These are phyloP conservation scores for Cercophora samala DNA, from an alignment of 495 filamentous ascomycete genomes.

Conservation along the genomic window DNA sequence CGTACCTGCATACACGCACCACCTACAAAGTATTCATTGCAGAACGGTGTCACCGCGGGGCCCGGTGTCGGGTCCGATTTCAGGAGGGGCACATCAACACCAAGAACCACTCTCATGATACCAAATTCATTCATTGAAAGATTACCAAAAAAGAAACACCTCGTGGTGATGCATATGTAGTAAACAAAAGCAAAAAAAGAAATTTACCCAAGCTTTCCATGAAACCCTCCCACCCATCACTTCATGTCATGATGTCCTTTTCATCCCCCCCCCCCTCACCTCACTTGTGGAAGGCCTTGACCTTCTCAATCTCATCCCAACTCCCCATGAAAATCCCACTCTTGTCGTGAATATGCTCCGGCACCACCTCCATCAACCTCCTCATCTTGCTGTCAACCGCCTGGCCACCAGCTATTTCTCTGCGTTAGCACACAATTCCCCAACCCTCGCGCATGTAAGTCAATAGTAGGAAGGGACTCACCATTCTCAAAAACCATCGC, in stretches of 20 bases:
- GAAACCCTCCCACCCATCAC: too few relatives aligned
- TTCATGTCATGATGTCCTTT: constrained; percentile 5
- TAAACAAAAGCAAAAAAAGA: not conserved
- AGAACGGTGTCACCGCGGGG: not conserved
- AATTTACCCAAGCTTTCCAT: not conserved
- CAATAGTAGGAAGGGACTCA: constrained; percentile 42
- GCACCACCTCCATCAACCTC: constrained; percentile 84
- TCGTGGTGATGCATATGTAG: not conserved
- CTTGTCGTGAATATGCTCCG: constrained; percentile 91
- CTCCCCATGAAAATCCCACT: constrained; percentile 96
- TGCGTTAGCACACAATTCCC: too few relatives aligned
- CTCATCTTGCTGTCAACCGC: constrained; percentile 85
- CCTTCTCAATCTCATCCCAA: constrained; percentile 91
- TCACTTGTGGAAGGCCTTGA: constrained; percentile 63
- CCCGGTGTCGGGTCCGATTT: not conserved
- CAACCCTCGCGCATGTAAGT: too few relatives aligned
- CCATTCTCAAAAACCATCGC: constrained; percentile 98
- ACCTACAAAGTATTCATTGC: not conserved
- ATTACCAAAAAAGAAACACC: constrained; percentile 4
- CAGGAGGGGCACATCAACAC: not conserved
- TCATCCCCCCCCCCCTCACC: too few relatives aligned
- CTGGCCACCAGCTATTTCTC: constrained; percentile 70
- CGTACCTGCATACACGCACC: not conserved
- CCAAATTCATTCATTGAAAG: not conserved
- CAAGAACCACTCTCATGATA: not conserved